Evolutionary conservation across 2,329 filamentous ascomycete genomes (phyloP).

Genomic region (Aspergillus eucalypticola): DNA sequence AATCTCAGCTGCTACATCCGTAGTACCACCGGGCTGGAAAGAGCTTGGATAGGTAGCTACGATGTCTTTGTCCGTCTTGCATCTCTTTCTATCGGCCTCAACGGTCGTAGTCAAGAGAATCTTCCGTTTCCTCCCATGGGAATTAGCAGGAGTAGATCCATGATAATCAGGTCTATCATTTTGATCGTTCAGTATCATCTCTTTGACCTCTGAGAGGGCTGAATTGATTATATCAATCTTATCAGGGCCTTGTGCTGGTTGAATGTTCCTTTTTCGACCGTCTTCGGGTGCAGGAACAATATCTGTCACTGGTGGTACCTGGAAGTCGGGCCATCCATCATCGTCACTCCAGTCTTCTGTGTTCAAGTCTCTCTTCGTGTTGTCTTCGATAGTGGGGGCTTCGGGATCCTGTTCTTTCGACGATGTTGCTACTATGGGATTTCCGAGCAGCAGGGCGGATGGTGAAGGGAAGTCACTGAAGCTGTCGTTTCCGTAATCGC

Average conservation of each 20-base stretch:
- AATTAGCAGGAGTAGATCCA: background rate
- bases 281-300: background rate
- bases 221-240: too few relatives aligned
- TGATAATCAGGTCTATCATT: background rate
- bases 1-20: background rate
- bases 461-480: slow-evolving; percentile 43
- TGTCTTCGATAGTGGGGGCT: background rate
- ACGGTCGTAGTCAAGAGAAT: background rate
- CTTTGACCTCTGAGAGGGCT: too few relatives aligned
- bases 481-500: slow-evolving; percentile 35
- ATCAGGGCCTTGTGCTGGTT: too few relatives aligned
- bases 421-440: background rate
- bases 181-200: too few relatives aligned
- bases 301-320: background rate
- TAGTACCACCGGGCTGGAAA: background rate
- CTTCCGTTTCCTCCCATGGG: background rate
- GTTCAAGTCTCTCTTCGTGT: background rate
- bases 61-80: background rate
- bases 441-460: slow-evolving; percentile 29
- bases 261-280: background rate
- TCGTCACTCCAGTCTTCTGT: slow-evolving; percentile 4
- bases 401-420: background rate
- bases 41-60: background rate
- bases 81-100: background rate
- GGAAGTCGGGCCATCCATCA: background rate